Base-by-base conservation (phyloP, 169 alveolate species). In the Ichthyophthirius multifiliis region DNA sequence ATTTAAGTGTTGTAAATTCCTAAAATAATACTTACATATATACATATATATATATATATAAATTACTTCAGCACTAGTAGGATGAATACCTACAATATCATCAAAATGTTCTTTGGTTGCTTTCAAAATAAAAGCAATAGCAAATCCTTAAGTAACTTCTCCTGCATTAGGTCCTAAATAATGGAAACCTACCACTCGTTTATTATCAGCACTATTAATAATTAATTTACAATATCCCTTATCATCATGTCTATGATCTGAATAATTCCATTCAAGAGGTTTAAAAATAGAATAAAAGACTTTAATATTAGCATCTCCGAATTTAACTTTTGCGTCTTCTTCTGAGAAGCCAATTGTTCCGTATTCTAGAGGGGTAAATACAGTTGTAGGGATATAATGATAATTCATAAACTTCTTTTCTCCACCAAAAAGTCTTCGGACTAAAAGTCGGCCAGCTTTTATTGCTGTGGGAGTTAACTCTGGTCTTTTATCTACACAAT, bases 391-490 rank as follows among this genome's bases (percentile, higher is more conserved):
- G n/a, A 98, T 90, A 83, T 88, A 86, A 13, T 87, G 85, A 84
- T 93, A 95, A 80, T 96, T 95, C 96, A 97, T 96, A 82, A 81
- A 90, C 62, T 92, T 90, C 18, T 88, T 90, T 5, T 94, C 86
- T 9, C 90, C 91, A 10, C 92, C 96, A 64, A 94, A 98, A 32
- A 98, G 90, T 41, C 99, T 92, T 63, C 93, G 86, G n/a, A 99
- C 97, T 41, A 98, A 93, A n/a, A 95, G 82, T 74, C 94, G 98
- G 9, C 99, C 99, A 27, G 99, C 99, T 81, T 94, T 96, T 7
- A 98, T 94, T n/a, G 99, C 99, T 18, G 97, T 99, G 12, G 99
- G 99, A 2, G 99, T 98, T 39, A 98, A 83, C 82, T 97, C 99
- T 18, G 99, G 99, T 41, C 92, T 84, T 48, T 97, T 98, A 35